phyloP scores from a whole-genome alignment of 2,329 filamentous ascomycete genomes.

The Truncatella angustata region DNA sequence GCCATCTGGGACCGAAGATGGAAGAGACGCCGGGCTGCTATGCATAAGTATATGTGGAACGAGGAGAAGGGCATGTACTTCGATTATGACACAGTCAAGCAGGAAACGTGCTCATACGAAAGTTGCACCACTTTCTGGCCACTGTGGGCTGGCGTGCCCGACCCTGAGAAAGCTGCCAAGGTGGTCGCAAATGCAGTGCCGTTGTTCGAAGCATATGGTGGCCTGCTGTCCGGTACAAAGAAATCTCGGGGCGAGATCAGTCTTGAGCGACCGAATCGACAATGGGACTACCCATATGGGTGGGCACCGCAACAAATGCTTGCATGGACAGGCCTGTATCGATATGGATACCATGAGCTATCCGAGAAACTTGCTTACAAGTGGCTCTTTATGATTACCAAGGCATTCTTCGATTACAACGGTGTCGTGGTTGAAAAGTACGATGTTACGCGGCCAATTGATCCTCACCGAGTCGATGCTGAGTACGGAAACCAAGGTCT shows the following conservation, averaged over 20 bases:
- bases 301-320: constrained; percentile 99
- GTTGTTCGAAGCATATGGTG: constrained; percentile 83
- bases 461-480: constrained; percentile 90
- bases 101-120: constrained; percentile 81
- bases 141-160: constrained; percentile 89
- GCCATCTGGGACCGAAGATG: constrained; percentile 88
- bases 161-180: constrained; percentile 78
- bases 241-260: constrained; percentile 79
- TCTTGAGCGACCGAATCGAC: constrained; percentile 83
- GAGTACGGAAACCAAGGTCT: constrained; percentile 97
- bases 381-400: constrained; percentile 98
- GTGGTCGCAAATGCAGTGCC: constrained; percentile 82
- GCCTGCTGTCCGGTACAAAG: constrained; percentile 85
- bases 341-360: constrained; percentile 89
- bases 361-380: constrained; percentile 89
- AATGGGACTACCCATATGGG: constrained; percentile 98
- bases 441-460: constrained; percentile 85
- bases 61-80: constrained; percentile 94
- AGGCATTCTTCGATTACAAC: constrained; percentile 97
- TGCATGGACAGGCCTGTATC: constrained; percentile 88
- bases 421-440: constrained; percentile 99
- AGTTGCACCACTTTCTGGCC: constrained; percentile 95
- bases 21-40: constrained; percentile 76
- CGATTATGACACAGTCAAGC: constrained; percentile 86
- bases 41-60: constrained; percentile 94